These are phyloP conservation scores for Kernera saxatilis DNA, from an alignment of 345 rosid species.

Conservation along the genomic window DNA sequence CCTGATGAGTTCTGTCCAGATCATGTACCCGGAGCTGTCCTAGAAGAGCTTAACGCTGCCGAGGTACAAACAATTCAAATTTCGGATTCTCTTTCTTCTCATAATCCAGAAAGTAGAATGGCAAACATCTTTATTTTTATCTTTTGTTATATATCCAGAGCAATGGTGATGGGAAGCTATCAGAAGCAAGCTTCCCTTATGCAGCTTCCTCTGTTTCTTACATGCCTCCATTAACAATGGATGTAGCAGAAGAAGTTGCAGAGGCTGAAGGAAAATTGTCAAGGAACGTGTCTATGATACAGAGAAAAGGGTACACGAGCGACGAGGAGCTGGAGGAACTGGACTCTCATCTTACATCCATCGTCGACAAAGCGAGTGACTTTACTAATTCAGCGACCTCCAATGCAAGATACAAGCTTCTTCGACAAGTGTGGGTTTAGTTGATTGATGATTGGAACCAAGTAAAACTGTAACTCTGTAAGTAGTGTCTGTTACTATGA, in stretches of 20 bases:
- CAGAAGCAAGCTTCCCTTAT: constrained; percentile 70
- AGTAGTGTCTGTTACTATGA: background rate
- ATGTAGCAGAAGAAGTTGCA: constrained; percentile 59
- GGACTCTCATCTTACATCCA: constrained; percentile 62
- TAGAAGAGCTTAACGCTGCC: constrained; percentile 85
- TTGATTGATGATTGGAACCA: background rate
- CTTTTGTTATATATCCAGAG: constrained; percentile 35
- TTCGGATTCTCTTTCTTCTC: background rate
- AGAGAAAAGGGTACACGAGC: constrained; percentile 90
- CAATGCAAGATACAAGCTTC: constrained; percentile 76
- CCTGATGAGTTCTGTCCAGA: constrained; percentile 98
- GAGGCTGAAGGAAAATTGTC: constrained; percentile 50
- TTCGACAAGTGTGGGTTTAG: constrained; percentile 74
- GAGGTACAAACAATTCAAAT: constrained; percentile 45
- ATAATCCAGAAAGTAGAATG: background rate
- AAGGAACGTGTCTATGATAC: constrained; percentile 53
- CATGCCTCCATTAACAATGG: constrained; percentile 51
- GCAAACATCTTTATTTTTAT: background rate
- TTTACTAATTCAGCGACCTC: background rate
- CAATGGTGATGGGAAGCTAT: constrained; percentile 49
- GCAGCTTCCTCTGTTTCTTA: constrained; percentile 60
- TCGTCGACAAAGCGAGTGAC: constrained; percentile 47
- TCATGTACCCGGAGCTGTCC: constrained; percentile 79
- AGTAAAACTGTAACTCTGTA: background rate
- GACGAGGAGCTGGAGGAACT: constrained; percentile 87